A percentile compares a stretch with the other conserved stretches of the same genome.
Evolutionary conservation across 139 green algal species (phyloP).

Genomic region (Asterochloris erici): DNA sequence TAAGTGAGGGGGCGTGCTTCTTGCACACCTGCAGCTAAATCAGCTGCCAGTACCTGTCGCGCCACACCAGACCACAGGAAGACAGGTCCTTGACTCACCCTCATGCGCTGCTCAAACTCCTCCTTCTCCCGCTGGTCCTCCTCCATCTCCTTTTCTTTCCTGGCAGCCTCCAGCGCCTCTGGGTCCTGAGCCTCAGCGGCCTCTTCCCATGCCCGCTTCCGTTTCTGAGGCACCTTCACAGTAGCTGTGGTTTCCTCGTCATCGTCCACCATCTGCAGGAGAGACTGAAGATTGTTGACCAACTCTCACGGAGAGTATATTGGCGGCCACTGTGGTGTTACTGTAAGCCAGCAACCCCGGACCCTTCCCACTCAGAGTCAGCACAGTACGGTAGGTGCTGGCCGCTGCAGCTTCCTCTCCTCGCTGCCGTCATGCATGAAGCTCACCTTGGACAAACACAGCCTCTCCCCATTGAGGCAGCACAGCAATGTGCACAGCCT

Average conservation of each 20-base stretch:
- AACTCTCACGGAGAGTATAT: not conserved
- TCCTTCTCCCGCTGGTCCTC: slow-evolving; percentile 22
- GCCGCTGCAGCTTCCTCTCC: not conserved
- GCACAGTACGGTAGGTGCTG: not conserved
- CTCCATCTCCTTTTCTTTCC: slow-evolving; percentile 34
- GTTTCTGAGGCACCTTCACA: slow-evolving; percentile 17
- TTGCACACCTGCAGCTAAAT: too few species aligned
- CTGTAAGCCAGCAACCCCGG: too few species aligned
- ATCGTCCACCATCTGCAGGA: slow-evolving; percentile 20
- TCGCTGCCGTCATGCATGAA: not conserved
- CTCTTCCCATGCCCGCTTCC: slow-evolving; percentile 69
- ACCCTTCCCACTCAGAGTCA: not conserved
- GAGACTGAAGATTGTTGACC: not conserved
- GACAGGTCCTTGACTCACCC: too few species aligned
- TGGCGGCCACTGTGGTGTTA: not conserved
- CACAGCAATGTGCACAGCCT: not conserved
- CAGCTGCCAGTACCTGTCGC: too few species aligned
- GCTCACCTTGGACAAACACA: not conserved
- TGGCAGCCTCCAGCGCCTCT: slow-evolving; percentile 31
- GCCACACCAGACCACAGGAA: not conserved
- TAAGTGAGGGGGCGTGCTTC: slow-evolving; percentile 23
- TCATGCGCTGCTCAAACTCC: slow-evolving; percentile 7
- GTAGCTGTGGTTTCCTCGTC: slow-evolving; percentile 21
- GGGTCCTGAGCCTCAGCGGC: slow-evolving; percentile 36
- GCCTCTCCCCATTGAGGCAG: too few species aligned